Base-by-base conservation (phyloP, 2,329 filamentous ascomycete species). In the Rosellinia necatrix region DNA sequence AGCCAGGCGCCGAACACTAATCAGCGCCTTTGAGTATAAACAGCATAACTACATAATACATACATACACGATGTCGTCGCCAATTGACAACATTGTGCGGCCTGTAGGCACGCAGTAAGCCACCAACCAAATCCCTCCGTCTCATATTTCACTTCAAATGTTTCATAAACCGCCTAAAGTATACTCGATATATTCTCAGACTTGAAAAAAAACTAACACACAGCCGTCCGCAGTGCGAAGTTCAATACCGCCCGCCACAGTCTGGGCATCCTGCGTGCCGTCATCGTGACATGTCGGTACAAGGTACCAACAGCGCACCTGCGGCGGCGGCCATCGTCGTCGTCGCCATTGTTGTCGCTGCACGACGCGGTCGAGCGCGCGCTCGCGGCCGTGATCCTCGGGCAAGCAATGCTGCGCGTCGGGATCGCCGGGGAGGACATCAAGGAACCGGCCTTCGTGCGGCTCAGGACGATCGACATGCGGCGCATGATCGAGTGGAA, bases 331-430 rank as follows among this genome's bases (percentile, higher is more conserved):
- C 34, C 49, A 8, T 41, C 59, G 22, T 56, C 56, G 10, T 25
- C 53, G 1, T n/a, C n/a, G n/a, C n/a, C n/a, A 17, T 38, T 44
- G 10, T 41, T 59, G 22, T 56, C 56, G 10, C 29, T 55, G 1
- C 41, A 55, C 7, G 49, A 53, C 13, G 35, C 34, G 19, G 30
- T 62, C 7, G 60, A 62, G n/a, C 55, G 53, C 41, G 57, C 57
- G 19, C 25, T 71, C 13, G 47, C 51, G 12, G 41, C 56, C 7
- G 58, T 65, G 13, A 54, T 82, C 13, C 62, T 71, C 12, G 68
- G 68, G n/a, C 76, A 82, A 50, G 74, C 77, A 2, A 74, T 76
- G 56, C 72, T 85, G 38, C 74, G 77, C 12, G 76, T 79, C 27
- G 80, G 78, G 9, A 79, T 85, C 56, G 64, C 68, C 2, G 72